These are phyloP conservation scores for Vitis vinifera DNA, from an alignment of 164 flowering plant species.

Conservation along the genomic window ASM3070453v1 NC_081821.1:9017001-9017500, in stretches of 20 bases:
- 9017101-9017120: no score
- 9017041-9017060: no score
- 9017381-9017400: background rate
- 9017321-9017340: conserved; percentile 4
- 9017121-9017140: no score
- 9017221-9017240: conserved; percentile 96
- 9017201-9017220: conserved; percentile 21
- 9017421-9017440: background rate
- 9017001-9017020: no score
- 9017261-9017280: conserved; percentile 99
- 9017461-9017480: conserved; percentile 95
- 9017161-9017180: no score
- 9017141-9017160: no score
- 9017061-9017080: no score
- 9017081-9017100: no score
- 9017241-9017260: conserved; percentile 99
- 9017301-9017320: conserved; percentile 28
- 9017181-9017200: no score
- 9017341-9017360: background rate
- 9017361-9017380: background rate
- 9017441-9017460: conserved; percentile 26
- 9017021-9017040: no score
- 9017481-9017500: conserved; percentile 94
- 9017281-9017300: conserved; percentile 96
- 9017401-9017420: background rate